Evolutionary conservation across 805 yeast genomes (phyloP).

Genomic region (Lipomyces kockii): DNA sequence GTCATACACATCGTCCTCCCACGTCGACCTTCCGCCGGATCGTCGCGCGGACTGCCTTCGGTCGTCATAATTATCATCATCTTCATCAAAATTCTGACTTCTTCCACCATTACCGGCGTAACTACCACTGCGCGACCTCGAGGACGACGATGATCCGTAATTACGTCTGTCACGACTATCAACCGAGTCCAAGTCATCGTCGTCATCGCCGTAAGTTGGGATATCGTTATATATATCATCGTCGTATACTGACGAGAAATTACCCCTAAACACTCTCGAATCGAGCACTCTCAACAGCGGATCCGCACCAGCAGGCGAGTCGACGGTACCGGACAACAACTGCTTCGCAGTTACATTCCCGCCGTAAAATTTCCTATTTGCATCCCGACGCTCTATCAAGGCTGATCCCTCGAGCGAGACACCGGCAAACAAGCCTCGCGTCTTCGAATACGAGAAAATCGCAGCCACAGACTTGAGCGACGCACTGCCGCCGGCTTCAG

Average conservation of each 20-base stretch:
- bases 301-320: constrained; percentile 90
- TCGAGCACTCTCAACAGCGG: constrained; percentile 84
- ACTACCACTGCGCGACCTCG: constrained; percentile 27
- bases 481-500: constrained; percentile 96
- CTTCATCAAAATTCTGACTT: constrained; percentile 39
- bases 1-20: constrained; percentile 92
- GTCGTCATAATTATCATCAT: constrained; percentile 52
- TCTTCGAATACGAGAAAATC: constrained; percentile 89
- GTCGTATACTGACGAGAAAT: constrained; percentile 57
- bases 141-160: constrained; percentile 10
- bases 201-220: constrained; percentile 55
- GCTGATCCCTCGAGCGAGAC: constrained; percentile 97
- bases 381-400: constrained; percentile 94
- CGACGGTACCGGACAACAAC: constrained; percentile 84
- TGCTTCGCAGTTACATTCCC: constrained; percentile 82
- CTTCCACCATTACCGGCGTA: constrained; percentile 24
- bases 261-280: constrained; percentile 74
- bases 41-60: constrained; percentile 38
- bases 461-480: constrained; percentile 87
- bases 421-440: constrained; percentile 97
- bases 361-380: constrained; percentile 94
- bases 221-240: constrained; percentile 78
- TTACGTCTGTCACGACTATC: constrained; percentile 29
- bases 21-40: constrained; percentile 51
- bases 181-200: constrained; percentile 26